A percentile compares a stretch with the other conserved stretches of the same genome.
Conservation (phyloP, 2,329 filamentous ascomycete genomes). For the Fusarium virguliforme region DNA sequence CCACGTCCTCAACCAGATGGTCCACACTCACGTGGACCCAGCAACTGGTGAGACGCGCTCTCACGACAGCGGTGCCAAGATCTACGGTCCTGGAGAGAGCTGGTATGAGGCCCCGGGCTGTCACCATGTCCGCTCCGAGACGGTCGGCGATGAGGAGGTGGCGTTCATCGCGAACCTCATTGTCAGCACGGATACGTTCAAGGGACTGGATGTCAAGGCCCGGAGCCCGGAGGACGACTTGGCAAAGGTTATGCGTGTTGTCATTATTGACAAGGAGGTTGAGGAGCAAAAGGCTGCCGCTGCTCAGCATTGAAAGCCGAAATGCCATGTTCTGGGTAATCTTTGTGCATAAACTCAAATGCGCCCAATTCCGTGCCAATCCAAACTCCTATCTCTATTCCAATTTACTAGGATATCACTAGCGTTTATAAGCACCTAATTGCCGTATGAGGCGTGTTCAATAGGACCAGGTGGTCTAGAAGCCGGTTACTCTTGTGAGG, state of each 20-base stretch:
- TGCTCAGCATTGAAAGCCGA: background rate
- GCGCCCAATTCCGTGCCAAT: background rate
- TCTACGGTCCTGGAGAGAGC: slow-evolving; percentile 38
- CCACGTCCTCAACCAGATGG: slow-evolving; percentile 40
- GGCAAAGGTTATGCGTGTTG: slow-evolving; percentile 27
- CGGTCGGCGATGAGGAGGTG: slow-evolving; percentile 31
- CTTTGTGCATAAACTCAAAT: background rate
- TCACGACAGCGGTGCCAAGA: slow-evolving; percentile 32
- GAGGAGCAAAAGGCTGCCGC: slow-evolving; percentile 24
- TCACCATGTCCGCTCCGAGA: slow-evolving; percentile 42
- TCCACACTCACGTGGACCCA: slow-evolving; percentile 28
- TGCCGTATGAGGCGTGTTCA: background rate
- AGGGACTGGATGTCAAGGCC: slow-evolving; percentile 27
- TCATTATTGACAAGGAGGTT: slow-evolving; percentile 38
- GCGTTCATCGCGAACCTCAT: slow-evolving; percentile 36
- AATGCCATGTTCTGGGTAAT: no score
- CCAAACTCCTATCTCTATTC: background rate
- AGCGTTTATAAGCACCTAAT: fast-evolving
- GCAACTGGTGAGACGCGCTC: slow-evolving; percentile 16
- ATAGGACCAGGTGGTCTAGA: no score
- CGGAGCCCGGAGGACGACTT: slow-evolving; percentile 22
- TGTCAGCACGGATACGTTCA: slow-evolving; percentile 30
- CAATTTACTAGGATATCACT: no score
- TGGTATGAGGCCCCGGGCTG: slow-evolving; percentile 42
- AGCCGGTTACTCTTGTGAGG: no score